These are phyloP conservation scores for Penicillium decumbens DNA, from an alignment of 2,329 filamentous ascomycete species.

Conservation along the genomic window DNA sequence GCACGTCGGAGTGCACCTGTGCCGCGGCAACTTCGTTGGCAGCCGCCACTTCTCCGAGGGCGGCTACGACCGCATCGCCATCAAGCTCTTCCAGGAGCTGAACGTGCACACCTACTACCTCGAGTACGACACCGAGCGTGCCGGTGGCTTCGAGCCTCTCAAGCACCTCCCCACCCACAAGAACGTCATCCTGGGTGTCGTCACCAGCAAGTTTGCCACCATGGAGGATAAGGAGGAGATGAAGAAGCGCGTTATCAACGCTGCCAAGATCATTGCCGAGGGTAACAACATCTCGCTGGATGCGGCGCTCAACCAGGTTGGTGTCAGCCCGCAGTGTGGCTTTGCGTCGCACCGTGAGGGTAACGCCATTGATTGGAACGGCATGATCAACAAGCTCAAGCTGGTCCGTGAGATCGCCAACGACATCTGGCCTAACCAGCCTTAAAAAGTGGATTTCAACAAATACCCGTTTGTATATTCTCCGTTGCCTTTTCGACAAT, in stretches of 20 bases:
- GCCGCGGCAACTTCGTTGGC: slow-evolving; percentile 62
- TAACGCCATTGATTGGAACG: slow-evolving; percentile 63
- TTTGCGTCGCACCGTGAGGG: slow-evolving; percentile 71
- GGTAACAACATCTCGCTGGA: slow-evolving; percentile 60
- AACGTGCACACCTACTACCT: slow-evolving; percentile 65
- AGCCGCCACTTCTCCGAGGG: slow-evolving; percentile 63
- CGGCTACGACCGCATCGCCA: slow-evolving; percentile 62
- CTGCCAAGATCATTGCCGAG: slow-evolving; percentile 65
- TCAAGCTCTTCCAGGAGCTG: slow-evolving; percentile 60
- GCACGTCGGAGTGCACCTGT: slow-evolving; percentile 73
- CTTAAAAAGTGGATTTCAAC: slow-evolving; percentile 27
- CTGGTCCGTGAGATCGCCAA: slow-evolving; percentile 68
- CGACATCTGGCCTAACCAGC: slow-evolving; percentile 62
- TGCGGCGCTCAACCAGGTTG: slow-evolving; percentile 64
- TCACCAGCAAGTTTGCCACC: slow-evolving; percentile 59
- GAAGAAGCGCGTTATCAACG: slow-evolving; percentile 56
- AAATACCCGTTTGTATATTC: slow-evolving; percentile 13
- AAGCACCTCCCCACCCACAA: slow-evolving; percentile 57
- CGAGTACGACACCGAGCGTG: slow-evolving; percentile 62
- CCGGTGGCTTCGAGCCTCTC: slow-evolving; percentile 63
- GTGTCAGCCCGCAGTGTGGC: slow-evolving; percentile 67
- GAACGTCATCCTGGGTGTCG: slow-evolving; percentile 60
- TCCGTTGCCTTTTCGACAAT: slow-evolving; percentile 12
- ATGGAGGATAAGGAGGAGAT: slow-evolving; percentile 62
- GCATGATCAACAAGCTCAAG: slow-evolving; percentile 68